Evolutionary conservation across 306 rosid species (phyloP).

Genomic region (Arachis stenosperma): DNA sequence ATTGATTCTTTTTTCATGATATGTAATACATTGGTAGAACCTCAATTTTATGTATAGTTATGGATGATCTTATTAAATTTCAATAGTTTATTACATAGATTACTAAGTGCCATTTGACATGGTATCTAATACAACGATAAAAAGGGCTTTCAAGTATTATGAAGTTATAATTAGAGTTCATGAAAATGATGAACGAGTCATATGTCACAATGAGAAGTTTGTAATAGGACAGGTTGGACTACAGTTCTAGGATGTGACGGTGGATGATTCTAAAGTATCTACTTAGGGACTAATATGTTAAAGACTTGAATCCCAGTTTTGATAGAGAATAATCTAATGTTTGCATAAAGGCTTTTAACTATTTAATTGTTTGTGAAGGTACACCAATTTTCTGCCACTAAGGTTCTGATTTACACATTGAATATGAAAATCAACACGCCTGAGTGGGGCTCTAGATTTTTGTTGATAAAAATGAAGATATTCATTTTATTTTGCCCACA

Average conservation of each 20-base stretch:
- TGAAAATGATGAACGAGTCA: neutral
- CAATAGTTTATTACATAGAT: constrained; percentile 1
- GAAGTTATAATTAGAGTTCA: neutral
- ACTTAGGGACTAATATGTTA: neutral
- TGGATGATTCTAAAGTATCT: neutral
- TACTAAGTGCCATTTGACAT: neutral
- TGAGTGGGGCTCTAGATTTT: constrained; percentile 3
- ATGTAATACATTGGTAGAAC: neutral
- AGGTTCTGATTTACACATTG: neutral
- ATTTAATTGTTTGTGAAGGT: neutral
- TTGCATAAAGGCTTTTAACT: constrained; percentile 4
- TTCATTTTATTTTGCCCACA: constrained; percentile 13
- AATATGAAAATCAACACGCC: constrained; percentile 13
- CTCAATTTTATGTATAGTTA: neutral
- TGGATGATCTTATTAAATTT: neutral
- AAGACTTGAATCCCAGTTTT: constrained; percentile 12
- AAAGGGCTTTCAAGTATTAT: constrained; percentile 10
- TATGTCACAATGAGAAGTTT: neutral
- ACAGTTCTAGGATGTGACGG: neutral
- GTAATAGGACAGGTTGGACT: constrained; percentile 8
- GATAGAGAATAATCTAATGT: neutral
- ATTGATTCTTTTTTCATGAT: constrained; percentile 4
- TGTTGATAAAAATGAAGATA: constrained; percentile 1
- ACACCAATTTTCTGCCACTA: constrained; percentile 5
- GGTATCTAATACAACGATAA: neutral